Evolutionary conservation across 305 asterid genomes (phyloP), one percentile per base, ranked within the genome.

Genomic region (Fraxinus dipetala): DNA sequence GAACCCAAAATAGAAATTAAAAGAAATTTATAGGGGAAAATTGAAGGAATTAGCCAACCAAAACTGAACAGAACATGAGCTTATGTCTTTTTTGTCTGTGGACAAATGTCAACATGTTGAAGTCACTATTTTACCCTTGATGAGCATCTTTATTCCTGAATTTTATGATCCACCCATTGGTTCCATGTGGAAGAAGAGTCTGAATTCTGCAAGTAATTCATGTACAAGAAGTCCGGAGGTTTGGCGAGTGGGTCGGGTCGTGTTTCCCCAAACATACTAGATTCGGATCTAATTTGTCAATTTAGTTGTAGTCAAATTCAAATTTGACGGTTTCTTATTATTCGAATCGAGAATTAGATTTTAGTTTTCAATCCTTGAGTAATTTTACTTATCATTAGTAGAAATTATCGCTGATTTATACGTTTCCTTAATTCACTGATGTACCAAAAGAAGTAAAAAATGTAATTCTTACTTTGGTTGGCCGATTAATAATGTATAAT

Each of bases 31-130:
- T 4, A 26, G 65, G 8, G 6, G 20, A 70, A 51, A 20, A 56
- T 18, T 2, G 35, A 82, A 61, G 26, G 73, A 22, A 40, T 75
- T 59, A 56, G 81, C 88, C 88, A 82, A 82, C 88, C 85, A 76
- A 40, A 28, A 20, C 79, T 76, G 88, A 76, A 65, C 36, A 13
- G 36, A 45, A 76, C 87, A 78, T 73, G 45, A 76, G 77, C 77
- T 80, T 67, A 54, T 79, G 73, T 45, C 73, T 36, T 35, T 26
- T 56, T 54, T 14, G 11, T 11, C 22, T 1, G 61, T 9, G 69
- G 34, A 22, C 2, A 43, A 56, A 32, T 6, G 20, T 65, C 73
- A 11, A 2, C 28, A 69, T 8, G 36, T 0, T 24, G 3, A 78
- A 82, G 65, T 82, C 72, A 80, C 83, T 70, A 2, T 54, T 63